Conservation (phyloP, 305 asterid genomes). For the Fraxinus velutina region DNA sequence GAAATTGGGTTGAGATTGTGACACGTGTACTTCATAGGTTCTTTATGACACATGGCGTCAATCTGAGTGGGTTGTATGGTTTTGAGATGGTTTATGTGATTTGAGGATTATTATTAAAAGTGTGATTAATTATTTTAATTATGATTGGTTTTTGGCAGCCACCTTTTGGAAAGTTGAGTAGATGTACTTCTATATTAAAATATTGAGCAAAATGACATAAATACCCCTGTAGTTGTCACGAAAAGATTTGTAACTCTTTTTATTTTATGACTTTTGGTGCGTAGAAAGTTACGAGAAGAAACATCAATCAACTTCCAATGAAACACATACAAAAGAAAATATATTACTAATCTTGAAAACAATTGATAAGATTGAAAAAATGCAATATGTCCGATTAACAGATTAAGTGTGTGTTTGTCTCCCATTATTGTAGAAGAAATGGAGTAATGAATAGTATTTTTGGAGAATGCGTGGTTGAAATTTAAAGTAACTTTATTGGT, state of each 20-base stretch:
- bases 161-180: slow-evolving; percentile 15
- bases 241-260: not conserved
- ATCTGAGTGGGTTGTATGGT: not conserved
- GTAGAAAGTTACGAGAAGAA: not conserved
- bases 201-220: slow-evolving; percentile 20
- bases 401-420: too few relatives aligned
- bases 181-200: slow-evolving; percentile 7
- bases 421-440: too few relatives aligned
- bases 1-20: slow-evolving; percentile 20
- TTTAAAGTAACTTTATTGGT: too few relatives aligned
- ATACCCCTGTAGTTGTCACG: slow-evolving; percentile 2
- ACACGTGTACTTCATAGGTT: slow-evolving; percentile 20
- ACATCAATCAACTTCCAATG: not conserved
- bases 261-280: not conserved
- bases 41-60: not conserved
- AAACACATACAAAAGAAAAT: not conserved
- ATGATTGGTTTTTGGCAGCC: not conserved
- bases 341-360: not conserved
- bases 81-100: not conserved
- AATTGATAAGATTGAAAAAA: too few relatives aligned
- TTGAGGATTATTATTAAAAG: not conserved
- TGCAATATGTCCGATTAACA: not conserved
- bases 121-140: not conserved
- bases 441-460: too few relatives aligned
- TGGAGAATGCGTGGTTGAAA: too few relatives aligned